Base-by-base conservation (phyloP, 257 asterid species). In the Salvia miltiorrhiza region DNA sequence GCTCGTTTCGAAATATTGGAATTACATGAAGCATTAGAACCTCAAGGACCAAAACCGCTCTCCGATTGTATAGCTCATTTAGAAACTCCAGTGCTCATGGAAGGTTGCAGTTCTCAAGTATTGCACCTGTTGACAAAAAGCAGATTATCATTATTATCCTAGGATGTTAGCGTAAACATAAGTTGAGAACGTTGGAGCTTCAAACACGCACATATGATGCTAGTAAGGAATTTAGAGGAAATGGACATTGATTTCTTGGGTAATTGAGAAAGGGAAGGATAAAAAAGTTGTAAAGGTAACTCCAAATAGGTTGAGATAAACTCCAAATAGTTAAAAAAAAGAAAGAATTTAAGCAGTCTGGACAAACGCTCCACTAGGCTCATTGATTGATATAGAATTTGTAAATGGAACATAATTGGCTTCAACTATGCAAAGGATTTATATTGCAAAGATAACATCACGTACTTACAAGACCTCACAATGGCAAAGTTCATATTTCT, bases 401-500 rank as follows among this genome's bases (percentile, higher is more conserved):
- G 4, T 20, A 52, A 12, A 16, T 30, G 26, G 24, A 43, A 41
- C 17, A 5, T 13, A 44, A 44, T 12, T n/a, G 7, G 16, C 3
- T 20, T 50, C 61, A 67, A 65, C 41, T 44, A 58, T 8, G 23
- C n/a, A 56, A 24, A 14, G 52, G 40, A 44, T 2, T 52, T 32
- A 30, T 40, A 40, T 23, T 13, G 71, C 43, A 50, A 16, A 40
- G 37, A 45, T 16, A 47, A 16, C 24, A 65, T 41, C 40, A 30
- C 58, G 70, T 67, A 62, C 84, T 71, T 69, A 61, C 77, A 40
- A 59, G 32, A 53, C 23, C 58, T 37, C 12, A 54, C 52, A 53
- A 23, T 20, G 75, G 56, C 39, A 66, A 32, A 67, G 56, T 68
- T 86, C 83, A 87, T 70, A 87, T 81, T 81, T 87, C 95, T 80